Evolutionary conservation across 495 filamentous ascomycete species (phyloP), one percentile per base, ranked within the genome.

Genomic region (Penicillium maclennaniae): DNA sequence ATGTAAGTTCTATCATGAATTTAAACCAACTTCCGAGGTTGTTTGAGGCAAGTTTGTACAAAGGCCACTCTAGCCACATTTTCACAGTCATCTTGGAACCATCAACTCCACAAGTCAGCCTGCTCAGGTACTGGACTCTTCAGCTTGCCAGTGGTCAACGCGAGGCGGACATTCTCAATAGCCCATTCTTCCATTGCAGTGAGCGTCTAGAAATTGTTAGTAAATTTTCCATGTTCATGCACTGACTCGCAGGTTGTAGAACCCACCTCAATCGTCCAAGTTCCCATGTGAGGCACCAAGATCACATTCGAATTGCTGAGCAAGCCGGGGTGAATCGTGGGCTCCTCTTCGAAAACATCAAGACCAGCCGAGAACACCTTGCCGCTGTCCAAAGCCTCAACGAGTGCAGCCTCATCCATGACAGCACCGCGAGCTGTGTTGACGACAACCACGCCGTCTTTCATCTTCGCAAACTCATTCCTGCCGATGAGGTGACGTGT

Each of bases 341-440:
- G 86, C 64, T 89, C 86, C 23, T 85, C 72, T 56, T 88, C 86
- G 55, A 81, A 89, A 9, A 89, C 86, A 60, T 89, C 86, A 16
- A 89, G 67, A 12, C 86, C 86, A 25, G 73, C 81, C 4, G 77
- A 76, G 27, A 69, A 72, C 16, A 89, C 81, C 51, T 85, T 82
- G 14, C 84, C 84, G 31, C 60, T 72, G 26, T 84, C 79, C 16
- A 88, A 63, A 3, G 85, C 83, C 27, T 79, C 67, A 9, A 87
- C 85, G 19, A 88, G 72, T 1, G 85, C 85, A n/a, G 67, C 79
- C 58, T 89, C 86, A 61, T 89, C 86, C 45, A 89, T 86, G 34
- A 88, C 78, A 19, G 81, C 83, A 14, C 85, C 84, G 19, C 84
- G 80, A 15, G 85, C 84, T 2, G 86, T 88, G 67, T 88, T 87